Evolutionary conservation across 2,329 filamentous ascomycete genomes (phyloP).

Genomic region (Ceratocystis cubensis): DNA sequence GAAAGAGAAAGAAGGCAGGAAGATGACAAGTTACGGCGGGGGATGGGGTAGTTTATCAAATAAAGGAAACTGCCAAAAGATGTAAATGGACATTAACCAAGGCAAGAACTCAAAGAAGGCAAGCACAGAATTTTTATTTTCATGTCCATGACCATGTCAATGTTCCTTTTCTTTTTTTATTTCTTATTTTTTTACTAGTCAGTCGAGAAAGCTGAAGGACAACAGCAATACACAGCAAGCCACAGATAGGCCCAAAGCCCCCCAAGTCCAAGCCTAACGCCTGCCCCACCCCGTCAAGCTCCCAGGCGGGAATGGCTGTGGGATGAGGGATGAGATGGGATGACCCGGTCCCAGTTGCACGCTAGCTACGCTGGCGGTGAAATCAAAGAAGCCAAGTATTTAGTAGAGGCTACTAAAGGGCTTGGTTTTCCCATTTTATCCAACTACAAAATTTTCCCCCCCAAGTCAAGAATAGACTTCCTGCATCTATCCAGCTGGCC

Average conservation of each 20-base stretch:
- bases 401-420: background rate
- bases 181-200: background rate
- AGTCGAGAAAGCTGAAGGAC: background rate
- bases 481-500: background rate
- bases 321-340: background rate
- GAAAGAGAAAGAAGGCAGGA: constrained; percentile 15
- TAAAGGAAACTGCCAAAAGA: constrained; percentile 6
- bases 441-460: background rate
- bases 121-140: too few species aligned
- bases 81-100: background rate
- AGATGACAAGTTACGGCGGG: constrained; percentile 3
- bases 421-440: background rate
- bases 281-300: too few species aligned
- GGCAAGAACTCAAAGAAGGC: background rate
- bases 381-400: constrained; percentile 4
- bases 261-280: too few species aligned
- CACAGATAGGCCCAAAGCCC: too few species aligned
- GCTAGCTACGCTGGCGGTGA: constrained; percentile 13
- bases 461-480: background rate
- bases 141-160: too few species aligned
- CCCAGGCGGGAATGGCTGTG: too few species aligned
- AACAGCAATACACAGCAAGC: too few species aligned
- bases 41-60: constrained; percentile 1
- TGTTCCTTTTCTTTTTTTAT: too few species aligned
- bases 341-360: constrained; percentile 2